Percentiles rank a stretch among this genome's conserved stretches.
Conservation (phyloP, 495 filamentous ascomycete genomes). For the Aspergillus baeticus region DNA sequence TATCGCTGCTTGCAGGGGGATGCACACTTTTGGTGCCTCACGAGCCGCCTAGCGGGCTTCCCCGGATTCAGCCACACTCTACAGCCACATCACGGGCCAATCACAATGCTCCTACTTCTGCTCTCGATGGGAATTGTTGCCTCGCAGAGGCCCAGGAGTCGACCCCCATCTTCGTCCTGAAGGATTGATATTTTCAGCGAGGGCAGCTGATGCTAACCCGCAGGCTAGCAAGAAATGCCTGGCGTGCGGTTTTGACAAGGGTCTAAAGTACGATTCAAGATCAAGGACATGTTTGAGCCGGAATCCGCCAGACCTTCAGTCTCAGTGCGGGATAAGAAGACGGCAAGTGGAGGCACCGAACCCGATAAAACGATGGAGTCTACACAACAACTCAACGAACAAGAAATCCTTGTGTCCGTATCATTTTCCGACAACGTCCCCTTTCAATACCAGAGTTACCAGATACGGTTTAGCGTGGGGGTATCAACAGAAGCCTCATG, state of each 20-base stretch:
- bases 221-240: no score
- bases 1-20: slow-evolving; percentile 10
- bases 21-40: background rate
- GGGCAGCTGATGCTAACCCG: no score
- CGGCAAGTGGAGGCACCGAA: background rate
- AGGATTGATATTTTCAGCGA: no score
- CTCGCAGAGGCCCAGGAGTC: no score
- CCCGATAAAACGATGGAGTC: background rate
- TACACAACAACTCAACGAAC: background rate
- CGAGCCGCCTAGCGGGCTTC: slow-evolving; percentile 9
- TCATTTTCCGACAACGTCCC: background rate
- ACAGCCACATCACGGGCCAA: slow-evolving; percentile 10
- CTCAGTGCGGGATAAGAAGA: background rate
- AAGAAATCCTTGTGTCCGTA: background rate
- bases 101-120: background rate
- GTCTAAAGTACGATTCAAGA: no score
- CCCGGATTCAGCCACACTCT: slow-evolving; percentile 18
- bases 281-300: background rate
- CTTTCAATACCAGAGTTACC: background rate
- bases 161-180: no score
- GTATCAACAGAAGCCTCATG: background rate
- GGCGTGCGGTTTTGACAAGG: no score
- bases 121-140: slow-evolving; percentile 3
- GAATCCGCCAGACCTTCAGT: background rate
- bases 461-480: slow-evolving; percentile 10